These are phyloP conservation scores for Mycena vulgaris DNA, from an alignment of 768 basidiomycete species.

Conservation along the genomic window DNA sequence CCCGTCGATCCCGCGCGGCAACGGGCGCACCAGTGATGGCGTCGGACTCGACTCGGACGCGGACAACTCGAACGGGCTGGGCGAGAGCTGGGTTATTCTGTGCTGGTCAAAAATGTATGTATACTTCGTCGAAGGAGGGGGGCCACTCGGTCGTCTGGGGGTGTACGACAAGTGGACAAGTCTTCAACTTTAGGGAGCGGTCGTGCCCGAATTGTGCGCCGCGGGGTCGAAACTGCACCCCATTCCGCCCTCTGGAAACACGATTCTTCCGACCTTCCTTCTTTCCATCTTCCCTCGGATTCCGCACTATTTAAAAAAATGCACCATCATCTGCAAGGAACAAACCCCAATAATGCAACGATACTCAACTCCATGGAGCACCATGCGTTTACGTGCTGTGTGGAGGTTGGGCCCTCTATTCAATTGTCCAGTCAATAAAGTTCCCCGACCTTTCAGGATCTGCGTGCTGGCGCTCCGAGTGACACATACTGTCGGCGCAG, in stretches of 20 bases:
- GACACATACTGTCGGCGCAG: background rate
- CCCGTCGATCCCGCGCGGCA: slow-evolving; percentile 82
- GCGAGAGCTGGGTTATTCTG: background rate
- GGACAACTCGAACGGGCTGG: background rate
- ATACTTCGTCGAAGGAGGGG: background rate
- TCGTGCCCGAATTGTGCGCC: background rate
- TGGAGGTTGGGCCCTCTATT: slow-evolving; percentile 12
- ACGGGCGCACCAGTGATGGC: background rate
- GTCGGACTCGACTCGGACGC: background rate
- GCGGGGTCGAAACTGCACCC: slow-evolving; percentile 5
- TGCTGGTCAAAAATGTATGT: background rate
- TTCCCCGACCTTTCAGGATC: slow-evolving; percentile 23
- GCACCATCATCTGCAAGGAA: background rate
- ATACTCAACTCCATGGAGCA: slow-evolving; percentile 1
- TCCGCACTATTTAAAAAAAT: slow-evolving; percentile 6
- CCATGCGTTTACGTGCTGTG: slow-evolving; percentile 12
- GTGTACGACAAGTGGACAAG: too few relatives aligned
- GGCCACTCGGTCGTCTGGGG: too few relatives aligned
- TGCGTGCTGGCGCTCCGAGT: slow-evolving; percentile 10
- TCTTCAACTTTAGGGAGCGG: background rate
- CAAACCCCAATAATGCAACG: background rate
- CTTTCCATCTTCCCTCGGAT: slow-evolving; percentile 25
- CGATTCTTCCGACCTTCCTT: slow-evolving; percentile 19
- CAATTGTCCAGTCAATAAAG: slow-evolving; percentile 8
- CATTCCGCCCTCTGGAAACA: slow-evolving; percentile 17